Base-by-base conservation (phyloP, 2,329 filamentous ascomycete species). In the Alternaria panax region DNA sequence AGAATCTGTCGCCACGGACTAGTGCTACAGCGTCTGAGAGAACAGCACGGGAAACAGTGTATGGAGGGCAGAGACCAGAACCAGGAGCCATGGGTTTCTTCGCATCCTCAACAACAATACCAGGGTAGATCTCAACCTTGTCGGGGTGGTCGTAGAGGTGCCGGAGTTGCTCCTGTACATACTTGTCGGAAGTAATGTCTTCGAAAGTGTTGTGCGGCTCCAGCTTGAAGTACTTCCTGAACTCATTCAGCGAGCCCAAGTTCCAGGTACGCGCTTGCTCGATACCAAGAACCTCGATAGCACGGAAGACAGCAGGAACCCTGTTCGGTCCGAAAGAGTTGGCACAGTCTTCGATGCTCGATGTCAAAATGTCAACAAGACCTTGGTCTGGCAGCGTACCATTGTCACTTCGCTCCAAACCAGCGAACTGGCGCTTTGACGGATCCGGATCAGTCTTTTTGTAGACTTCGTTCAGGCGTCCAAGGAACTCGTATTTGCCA, bases 221-320 rank as follows among this genome's bases (percentile, higher is more conserved):
- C 6, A 96, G 81, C 2, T 89, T 88, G 68, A 94, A 93, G 79
- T 93, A 91, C 74, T 90, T 89, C 52, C 92, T 86, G 82, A 95
- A 96, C 80, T 95, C 92, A 72, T 96, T 96, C 61, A 96, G 81
- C 0, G 90, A 89, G 0, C 90, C 89, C 8, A 92, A 79, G 61
- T 92, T 89, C 92, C 92, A 96, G 55, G 85, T 84, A 45, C 92
- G 85, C 4, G 90, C 87, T 62, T 93, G 91, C 47, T 92, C 83
- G 57, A 96, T 95, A 42, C 91, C 92, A 7, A 95, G 82, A 34
- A 95, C 90, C 75, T 95, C 92, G 16, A 95, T 86, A 1, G 89
- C 87, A 64, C 88, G 87, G 83, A 96, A 86, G 28, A 89, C 85
- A 22, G 86, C 84, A 0, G 92, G 92, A 0, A 94, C 89, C 60